Base-by-base conservation (phyloP, 2,329 filamentous ascomycete species). In the Aaosphaeria pasadenensis region DNA sequence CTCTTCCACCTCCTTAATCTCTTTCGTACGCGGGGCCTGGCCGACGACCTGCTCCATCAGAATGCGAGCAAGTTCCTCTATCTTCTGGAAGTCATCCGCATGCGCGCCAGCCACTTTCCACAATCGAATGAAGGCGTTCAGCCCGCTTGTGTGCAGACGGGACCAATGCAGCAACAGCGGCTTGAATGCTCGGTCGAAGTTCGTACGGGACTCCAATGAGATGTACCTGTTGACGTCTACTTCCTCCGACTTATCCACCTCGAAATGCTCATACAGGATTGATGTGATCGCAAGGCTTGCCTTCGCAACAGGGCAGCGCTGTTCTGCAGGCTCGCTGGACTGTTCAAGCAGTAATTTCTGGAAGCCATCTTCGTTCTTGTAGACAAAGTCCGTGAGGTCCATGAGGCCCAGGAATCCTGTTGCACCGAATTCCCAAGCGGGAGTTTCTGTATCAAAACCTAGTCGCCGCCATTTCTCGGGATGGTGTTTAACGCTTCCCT, bases 371-470 rank as follows among this genome's bases (percentile, higher is more conserved):
- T 96, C 90, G 64, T 96, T 86, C 66, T 91, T 95, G 62, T 88
- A 83, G 43, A 96, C 90, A 67, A 90, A 99, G 69, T 97, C 91
- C 2, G 91, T 89, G 62, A 99, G 72, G 68, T 99, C 94, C 91
- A 99, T 97, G 83, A 99, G 89, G 30, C 94, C 94, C 46, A 99
- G 72, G 66, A 91, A 97, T 0, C 94, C 94, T 30, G 88, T 87
- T 36, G 83, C 77, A 17, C 90, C 85, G 64, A 99, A 97, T 59
- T 99, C 94, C 59, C 81, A 80, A 0, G 86, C 86, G 4, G 94
- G 94, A 57, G 83, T 91, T 70, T 99, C 94, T 0, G 88, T 87
- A 69, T 94, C 88, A 62, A 99, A 99, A 3, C 94, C 94, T 39
- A 99, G 71, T 46, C 91, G 81, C 59, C 91, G 82, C 94, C 94